Base-by-base conservation (phyloP, 192 early-diverging fungal genomes). In the Polychytrium aggregatum region DNA sequence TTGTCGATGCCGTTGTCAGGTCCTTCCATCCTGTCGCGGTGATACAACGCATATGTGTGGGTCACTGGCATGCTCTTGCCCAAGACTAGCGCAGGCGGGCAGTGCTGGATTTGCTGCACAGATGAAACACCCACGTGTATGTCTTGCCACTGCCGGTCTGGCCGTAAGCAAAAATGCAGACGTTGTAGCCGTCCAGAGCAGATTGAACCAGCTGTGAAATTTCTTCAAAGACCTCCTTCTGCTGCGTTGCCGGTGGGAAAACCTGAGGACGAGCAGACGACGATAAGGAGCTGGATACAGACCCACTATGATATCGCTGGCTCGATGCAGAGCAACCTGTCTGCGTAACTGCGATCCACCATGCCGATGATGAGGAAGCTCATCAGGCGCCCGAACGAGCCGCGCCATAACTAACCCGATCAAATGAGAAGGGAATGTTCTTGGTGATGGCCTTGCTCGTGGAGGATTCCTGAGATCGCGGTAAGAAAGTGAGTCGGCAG, bases 151-250 rank as follows among this genome's bases (percentile, higher is more conserved):
- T 82, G 1, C 92, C 92, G 0, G 94, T 98, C 71, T 98, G 94
- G 0, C 94, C 94, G 55, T 97, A 97, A 0, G 92, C 92, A 72
- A 98, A 98, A 31, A 98, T 94, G 56, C 90, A 92, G 8, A 93
- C 90, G 46, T 96, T 91, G 57, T 92, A 96, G 2, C 94, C 94
- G 51, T 98, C 95, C 31, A 98, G 53, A 0, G 90, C 92, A 1
- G 86, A 89, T 53, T 97, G 91, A 14, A 98, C 88, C 10, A 98
- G 70, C 60, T 95, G 91, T 24, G 88, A 83, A n/a, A 98, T 88
- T 55, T 97, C 93, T 27, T 82, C 78, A 77, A 91, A 98, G 8
- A 95, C 82, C n/a, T 68, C 67, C 25, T 70, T 57, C 62, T 98
- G 95, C 8, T 63, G 63, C 0, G 79, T 65, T 0, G 54, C 50